A percentile compares a stretch with the other conserved stretches of the same genome.
These are phyloP conservation scores for Raffaelea albimanens DNA, from an alignment of 2,329 filamentous ascomycete species.

Conservation along the genomic window DNA sequence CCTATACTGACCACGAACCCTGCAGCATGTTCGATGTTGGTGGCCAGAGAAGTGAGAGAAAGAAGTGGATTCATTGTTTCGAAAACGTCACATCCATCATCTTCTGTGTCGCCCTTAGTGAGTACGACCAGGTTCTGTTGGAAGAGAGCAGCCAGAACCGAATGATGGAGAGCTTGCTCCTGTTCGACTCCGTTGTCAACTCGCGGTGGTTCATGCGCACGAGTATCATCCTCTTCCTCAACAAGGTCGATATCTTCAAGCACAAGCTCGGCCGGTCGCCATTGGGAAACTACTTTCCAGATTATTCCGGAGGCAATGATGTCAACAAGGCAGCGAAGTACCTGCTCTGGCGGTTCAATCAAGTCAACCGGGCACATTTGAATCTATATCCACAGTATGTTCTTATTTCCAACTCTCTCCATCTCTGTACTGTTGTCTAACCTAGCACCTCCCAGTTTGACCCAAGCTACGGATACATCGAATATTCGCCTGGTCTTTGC, in stretches of 20 bases:
- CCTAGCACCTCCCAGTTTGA: conserved; percentile 53
- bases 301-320: conserved; percentile 95
- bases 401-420: background rate
- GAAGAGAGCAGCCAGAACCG: conserved; percentile 99
- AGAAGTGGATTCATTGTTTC: conserved; percentile 99
- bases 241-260: conserved; percentile 98
- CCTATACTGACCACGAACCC: background rate
- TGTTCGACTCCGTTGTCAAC: conserved; percentile 98
- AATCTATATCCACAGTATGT: conserved; percentile 96
- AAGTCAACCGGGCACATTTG: conserved; percentile 91
- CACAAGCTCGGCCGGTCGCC: conserved; percentile 86
- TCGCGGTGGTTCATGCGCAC: conserved; percentile 99
- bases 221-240: conserved; percentile 96
- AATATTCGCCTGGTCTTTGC: conserved; percentile 98
- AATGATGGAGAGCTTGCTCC: conserved; percentile 96
- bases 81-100: conserved; percentile 99
- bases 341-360: conserved; percentile 94
- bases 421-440: background rate
- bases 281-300: conserved; percentile 89
- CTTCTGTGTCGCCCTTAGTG: conserved; percentile 94
- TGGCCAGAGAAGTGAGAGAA: conserved; percentile 90
- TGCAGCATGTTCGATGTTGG: conserved; percentile 97
- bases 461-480: conserved; percentile 96
- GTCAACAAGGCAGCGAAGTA: conserved; percentile 98
- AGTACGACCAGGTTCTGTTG: conserved; percentile 94